Evolutionary conservation across 2,329 filamentous ascomycete genomes (phyloP), one percentile per base, ranked within the genome.

Genomic region (Aspergillus sp.): DNA sequence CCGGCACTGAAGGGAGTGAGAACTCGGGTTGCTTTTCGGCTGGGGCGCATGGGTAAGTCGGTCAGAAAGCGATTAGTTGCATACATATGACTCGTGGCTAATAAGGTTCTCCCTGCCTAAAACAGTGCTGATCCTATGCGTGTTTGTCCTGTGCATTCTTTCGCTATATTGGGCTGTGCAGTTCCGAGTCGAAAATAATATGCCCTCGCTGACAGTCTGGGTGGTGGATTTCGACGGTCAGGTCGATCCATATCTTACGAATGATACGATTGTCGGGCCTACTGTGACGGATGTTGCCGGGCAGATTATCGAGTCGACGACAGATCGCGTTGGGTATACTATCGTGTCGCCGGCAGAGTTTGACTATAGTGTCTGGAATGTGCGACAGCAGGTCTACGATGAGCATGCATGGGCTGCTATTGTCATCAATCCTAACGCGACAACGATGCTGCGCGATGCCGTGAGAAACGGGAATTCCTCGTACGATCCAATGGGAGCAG

Each of bases 161-260:
- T 82, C 78, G 0, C 63, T 85, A 2, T 84, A 80, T 64, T 85
- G 81, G 81, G 81, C 68, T 0, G 75, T 76, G 0, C 74, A 84
- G 17, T 80, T 71, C 57, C 57, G 71, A 12, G 70, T 77, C 0
- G 69, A 81, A 9, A 55, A 68, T 41, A 80, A 78, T 45, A 64
- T 77, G 15, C 66, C 64, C 2, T 63, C 67, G 0, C 62, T 85
- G 6, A 71, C 69, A 3, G 70, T 85, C 7, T 76, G 78, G 51
- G 75, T 84, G 2, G 81, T 85, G 23, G 80, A 84, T 60, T 83
- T 85, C 53, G 82, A 86, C 59, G 77, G 76, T 3, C 71, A 73
- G 41, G 59, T 72, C 3, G 68, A 75, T 1, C 80, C 80, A 1
- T 82, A 78, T 53, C 70, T 68, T 32, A 65, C 68, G 3, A 68